Base-by-base conservation (phyloP, 2,329 filamentous ascomycete species). In the Aspergillus terreus region DNA sequence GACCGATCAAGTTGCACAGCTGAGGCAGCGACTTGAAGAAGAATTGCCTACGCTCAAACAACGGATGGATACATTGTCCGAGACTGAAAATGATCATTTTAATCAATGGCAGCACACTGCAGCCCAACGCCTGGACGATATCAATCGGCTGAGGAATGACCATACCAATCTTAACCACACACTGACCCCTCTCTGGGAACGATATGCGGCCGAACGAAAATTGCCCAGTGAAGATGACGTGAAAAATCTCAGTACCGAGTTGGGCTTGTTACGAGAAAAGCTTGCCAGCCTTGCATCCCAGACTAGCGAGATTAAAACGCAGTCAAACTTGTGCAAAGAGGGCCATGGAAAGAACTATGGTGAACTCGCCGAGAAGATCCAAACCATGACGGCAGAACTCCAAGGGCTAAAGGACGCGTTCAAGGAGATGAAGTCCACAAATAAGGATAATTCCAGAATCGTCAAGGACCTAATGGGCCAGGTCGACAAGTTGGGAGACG, bases 1-100 rank as follows among this genome's bases (percentile, higher is more conserved):
- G 19, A 45, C 59, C 7, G 56, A 63, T 6, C 59, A 62, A 27
- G 46, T 67, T 11, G 33, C 46, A 6, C n/a, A 27, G 4, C 46
- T 69, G 17, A 30, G 32, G 38, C 19, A 14, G 36, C 7, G 43
- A 15, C 3, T 40, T 19, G 47, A 55, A 27, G 43, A 53, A 15
- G 50, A 55, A 2, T 15, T 47, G 17, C n/a, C 49, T 51, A 21
- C 40, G 17, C 11, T 42, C 6, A 42, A 42, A 6, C 15, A 19
- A 17, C n/a, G 19, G 17, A 10, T 42, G 11, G 40, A 42, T 12
- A 7, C 17, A 12, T 23, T 60, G 9, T 50, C 50, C 10, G 33
- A 50, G 27, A 17, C 1, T 41, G 46, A 53, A 25, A 10, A 7
- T 42, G 15, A n/a, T 17, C 35, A 27, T 35, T 14, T 40, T 35